These are phyloP conservation scores for Rhizoclosmatium sp. DNA, from an alignment of 192 early-diverging fungal species.

Conservation along the genomic window DNA sequence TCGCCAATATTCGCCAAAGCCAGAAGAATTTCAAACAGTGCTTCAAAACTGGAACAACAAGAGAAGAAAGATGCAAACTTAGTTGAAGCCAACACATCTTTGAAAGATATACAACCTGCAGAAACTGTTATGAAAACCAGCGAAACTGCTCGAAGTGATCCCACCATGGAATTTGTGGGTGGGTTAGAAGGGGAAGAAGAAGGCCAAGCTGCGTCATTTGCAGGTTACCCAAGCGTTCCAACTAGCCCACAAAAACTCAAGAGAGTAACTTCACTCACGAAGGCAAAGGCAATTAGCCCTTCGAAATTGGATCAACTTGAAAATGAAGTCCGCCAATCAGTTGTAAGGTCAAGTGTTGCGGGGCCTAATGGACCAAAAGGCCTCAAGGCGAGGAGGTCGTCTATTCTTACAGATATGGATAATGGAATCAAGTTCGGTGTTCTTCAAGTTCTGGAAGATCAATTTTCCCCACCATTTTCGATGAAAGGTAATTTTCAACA, in stretches of 20 bases:
- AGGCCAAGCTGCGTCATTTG: neutral
- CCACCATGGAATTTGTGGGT: neutral
- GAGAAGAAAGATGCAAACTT: neutral
- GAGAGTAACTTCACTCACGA: constrained; percentile 1
- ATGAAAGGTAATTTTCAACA: constrained; percentile 12
- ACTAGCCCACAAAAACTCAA: neutral
- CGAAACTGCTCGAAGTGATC: neutral
- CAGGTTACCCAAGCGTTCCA: neutral
- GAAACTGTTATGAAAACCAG: neutral
- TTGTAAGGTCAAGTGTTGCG: neutral
- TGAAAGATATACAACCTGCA: neutral
- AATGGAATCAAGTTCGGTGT: constrained; percentile 31
- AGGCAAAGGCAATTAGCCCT: neutral
- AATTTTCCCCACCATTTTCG: constrained; percentile 24
- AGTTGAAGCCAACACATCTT: neutral
- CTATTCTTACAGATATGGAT: constrained; percentile 1
- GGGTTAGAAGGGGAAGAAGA: neutral
- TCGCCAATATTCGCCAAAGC: neutral
- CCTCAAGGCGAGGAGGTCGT: neutral
- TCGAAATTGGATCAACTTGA: constrained; percentile 6
- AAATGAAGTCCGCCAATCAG: neutral
- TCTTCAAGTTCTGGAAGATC: constrained; percentile 24
- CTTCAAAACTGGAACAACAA: neutral
- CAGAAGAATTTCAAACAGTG: neutral
- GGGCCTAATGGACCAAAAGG: neutral